These are phyloP conservation scores for Endocalyx cinctus DNA, from an alignment of 2,329 filamentous ascomycete species.

Conservation along the genomic window DNA sequence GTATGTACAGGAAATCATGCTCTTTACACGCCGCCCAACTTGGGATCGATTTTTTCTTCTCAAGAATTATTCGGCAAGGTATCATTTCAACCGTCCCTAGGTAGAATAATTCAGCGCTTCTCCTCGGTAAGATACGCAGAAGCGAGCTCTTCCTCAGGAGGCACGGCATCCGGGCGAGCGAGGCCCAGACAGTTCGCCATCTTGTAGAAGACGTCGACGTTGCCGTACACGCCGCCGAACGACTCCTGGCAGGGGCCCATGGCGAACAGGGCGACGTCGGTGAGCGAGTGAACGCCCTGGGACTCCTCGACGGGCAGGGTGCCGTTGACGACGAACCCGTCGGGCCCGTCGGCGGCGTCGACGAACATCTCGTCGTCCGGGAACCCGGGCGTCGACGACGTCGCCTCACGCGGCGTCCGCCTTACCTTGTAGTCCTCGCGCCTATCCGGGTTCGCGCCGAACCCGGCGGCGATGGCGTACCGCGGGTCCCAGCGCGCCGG, in stretches of 20 bases:
- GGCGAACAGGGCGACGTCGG: slow-evolving; percentile 74
- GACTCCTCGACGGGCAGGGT: slow-evolving; percentile 60
- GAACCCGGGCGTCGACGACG: slow-evolving; percentile 48
- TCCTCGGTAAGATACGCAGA: no score
- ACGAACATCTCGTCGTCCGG: slow-evolving; percentile 55
- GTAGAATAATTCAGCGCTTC: no score
- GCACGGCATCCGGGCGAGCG: slow-evolving; percentile 22
- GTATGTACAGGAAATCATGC: no score
- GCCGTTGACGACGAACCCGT: slow-evolving; percentile 71
- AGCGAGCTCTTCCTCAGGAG: no score
- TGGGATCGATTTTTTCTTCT: no score
- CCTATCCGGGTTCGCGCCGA: slow-evolving; percentile 68
- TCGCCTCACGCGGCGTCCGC: slow-evolving; percentile 58
- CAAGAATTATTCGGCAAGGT: no score
- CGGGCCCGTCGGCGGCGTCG: slow-evolving; percentile 61
- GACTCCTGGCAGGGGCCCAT: slow-evolving; percentile 73
- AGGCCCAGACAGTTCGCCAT: slow-evolving; percentile 66
- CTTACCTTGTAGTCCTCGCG: slow-evolving; percentile 73
- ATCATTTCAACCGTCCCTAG: no score
- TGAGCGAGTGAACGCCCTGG: slow-evolving; percentile 72
- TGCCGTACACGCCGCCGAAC: slow-evolving; percentile 68
- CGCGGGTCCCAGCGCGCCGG: slow-evolving; percentile 81
- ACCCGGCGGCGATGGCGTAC: slow-evolving; percentile 72
- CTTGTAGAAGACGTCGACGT: slow-evolving; percentile 70
- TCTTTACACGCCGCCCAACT: no score